These are phyloP conservation scores for Lepiota brunneoincarnata DNA, from an alignment of 768 basidiomycete genomes.

Conservation along the genomic window DNA sequence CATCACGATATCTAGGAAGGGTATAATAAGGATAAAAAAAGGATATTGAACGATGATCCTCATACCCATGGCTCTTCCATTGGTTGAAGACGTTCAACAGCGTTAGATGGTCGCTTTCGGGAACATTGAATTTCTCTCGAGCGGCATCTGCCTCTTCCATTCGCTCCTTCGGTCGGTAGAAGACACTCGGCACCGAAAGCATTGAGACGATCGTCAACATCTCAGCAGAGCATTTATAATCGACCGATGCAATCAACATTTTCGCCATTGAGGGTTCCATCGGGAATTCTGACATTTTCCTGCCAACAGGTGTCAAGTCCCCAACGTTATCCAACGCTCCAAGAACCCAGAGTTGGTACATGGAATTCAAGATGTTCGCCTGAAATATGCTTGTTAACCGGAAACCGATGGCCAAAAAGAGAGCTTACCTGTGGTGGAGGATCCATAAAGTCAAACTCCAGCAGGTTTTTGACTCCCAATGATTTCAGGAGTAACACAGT, in stretches of 20 bases:
- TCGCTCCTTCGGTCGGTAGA: slow-evolving; percentile 95
- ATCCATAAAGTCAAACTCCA: slow-evolving; percentile 99
- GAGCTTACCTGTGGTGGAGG: slow-evolving; percentile 90
- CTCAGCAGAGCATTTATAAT: slow-evolving; percentile 89
- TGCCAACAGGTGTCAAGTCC: slow-evolving; percentile 88
- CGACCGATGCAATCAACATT: slow-evolving; percentile 95
- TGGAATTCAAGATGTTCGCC: slow-evolving; percentile 97
- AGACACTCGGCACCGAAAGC: slow-evolving; percentile 97
- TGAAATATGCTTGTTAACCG: slow-evolving; percentile 23
- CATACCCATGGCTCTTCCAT: slow-evolving; percentile 94
- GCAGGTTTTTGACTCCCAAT: slow-evolving; percentile 92
- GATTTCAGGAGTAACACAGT: slow-evolving; percentile 94
- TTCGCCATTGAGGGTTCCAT: slow-evolving; percentile 99
- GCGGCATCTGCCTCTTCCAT: slow-evolving; percentile 98
- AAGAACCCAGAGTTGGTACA: slow-evolving; percentile 99
- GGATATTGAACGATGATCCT: slow-evolving; percentile 10
- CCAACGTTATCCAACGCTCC: slow-evolving; percentile 97
- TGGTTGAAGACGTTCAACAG: slow-evolving; percentile 95
- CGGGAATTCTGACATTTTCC: slow-evolving; percentile 99
- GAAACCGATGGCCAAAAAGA: neutral
- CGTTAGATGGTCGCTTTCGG: slow-evolving; percentile 96
- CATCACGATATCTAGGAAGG: slow-evolving; percentile 74
- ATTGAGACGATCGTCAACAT: slow-evolving; percentile 99
- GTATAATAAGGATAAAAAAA: slow-evolving; percentile 2
- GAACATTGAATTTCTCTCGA: slow-evolving; percentile 97